These are phyloP conservation scores for Claviceps sp. DNA, from an alignment of 2,329 filamentous ascomycete genomes.

Conservation along the genomic window DNA sequence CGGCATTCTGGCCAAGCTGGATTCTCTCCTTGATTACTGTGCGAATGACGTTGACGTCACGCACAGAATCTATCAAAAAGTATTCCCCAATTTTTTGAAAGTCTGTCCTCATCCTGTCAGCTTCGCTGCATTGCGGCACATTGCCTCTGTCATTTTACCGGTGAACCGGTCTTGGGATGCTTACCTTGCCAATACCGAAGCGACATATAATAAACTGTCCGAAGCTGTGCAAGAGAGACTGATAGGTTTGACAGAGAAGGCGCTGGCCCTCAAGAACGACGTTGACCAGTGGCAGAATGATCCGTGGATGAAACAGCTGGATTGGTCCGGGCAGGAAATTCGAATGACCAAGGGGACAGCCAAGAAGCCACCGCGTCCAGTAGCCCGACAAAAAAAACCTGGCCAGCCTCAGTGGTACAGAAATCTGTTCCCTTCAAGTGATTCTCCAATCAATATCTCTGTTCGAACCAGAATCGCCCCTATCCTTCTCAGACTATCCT, in stretches of 20 bases:
- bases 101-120: slow-evolving; percentile 95
- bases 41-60: slow-evolving; percentile 89
- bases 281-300: slow-evolving; percentile 60
- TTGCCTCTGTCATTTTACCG: slow-evolving; percentile 87
- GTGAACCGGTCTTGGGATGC: slow-evolving; percentile 78
- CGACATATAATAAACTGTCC: slow-evolving; percentile 65
- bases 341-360: slow-evolving; percentile 86
- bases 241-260: slow-evolving; percentile 59
- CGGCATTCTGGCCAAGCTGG: slow-evolving; percentile 57
- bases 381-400: slow-evolving; percentile 77
- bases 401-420: slow-evolving; percentile 97
- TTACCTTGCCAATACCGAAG: slow-evolving; percentile 74
- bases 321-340: slow-evolving; percentile 90
- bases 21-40: slow-evolving; percentile 84
- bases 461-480: slow-evolving; percentile 83
- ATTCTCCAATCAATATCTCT: slow-evolving; percentile 59
- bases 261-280: slow-evolving; percentile 59
- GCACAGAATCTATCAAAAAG: slow-evolving; percentile 84
- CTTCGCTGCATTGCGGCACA: slow-evolving; percentile 82
- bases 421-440: slow-evolving; percentile 62
- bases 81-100: slow-evolving; percentile 79
- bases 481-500: slow-evolving; percentile 67
- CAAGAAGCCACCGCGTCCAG: slow-evolving; percentile 68
- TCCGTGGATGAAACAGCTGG: slow-evolving; percentile 84
- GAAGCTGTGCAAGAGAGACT: slow-evolving; percentile 68